Conservation (phyloP, 148 eudicot species). For the Drosera capensis region DNA sequence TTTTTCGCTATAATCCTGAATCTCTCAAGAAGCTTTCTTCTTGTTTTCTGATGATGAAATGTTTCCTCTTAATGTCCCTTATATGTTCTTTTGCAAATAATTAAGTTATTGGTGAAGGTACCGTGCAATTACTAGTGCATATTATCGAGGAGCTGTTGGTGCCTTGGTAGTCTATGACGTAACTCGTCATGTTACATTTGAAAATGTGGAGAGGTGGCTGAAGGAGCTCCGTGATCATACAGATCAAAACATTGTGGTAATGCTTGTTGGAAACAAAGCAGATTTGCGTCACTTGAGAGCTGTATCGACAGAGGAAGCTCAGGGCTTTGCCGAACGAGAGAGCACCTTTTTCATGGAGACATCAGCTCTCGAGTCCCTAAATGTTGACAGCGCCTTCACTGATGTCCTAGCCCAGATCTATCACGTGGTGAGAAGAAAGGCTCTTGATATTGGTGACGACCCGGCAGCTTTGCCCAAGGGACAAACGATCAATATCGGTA, state of each 20-base stretch:
- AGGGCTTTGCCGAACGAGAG: conserved; percentile 45
- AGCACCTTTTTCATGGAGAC: conserved; percentile 73
- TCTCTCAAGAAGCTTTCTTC: too few species aligned
- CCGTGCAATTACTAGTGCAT: conserved; percentile 83
- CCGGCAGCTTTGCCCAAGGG: conserved; percentile 60
- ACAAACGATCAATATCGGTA: conserved; percentile 58
- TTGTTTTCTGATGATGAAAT: too few species aligned
- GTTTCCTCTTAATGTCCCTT: too few species aligned
- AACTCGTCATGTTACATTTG: conserved; percentile 62
- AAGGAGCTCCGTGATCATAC: conserved; percentile 82
- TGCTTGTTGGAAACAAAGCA: conserved; percentile 85
- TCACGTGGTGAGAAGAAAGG: conserved; percentile 62
- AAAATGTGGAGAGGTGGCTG: conserved; percentile 76
- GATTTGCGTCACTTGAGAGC: conserved; percentile 75
- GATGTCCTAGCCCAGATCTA: conserved; percentile 66
- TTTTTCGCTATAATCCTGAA: too few species aligned
- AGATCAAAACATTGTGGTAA: conserved; percentile 57
- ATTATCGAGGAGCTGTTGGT: conserved; percentile 83
- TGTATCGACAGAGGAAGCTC: conserved; percentile 41
- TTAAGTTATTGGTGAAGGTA: conserved; percentile 30
- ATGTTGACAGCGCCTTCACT: conserved; percentile 72
- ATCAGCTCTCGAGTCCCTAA: conserved; percentile 62
- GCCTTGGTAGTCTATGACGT: conserved; percentile 75
- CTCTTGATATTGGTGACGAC: conserved; percentile 60
- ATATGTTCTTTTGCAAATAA: too few species aligned